A percentile compares a stretch with the other conserved stretches of the same genome.
These are phyloP conservation scores for Mayamaea pseudoterrestris DNA, from an alignment of 108 stramenopile genomes.

Conservation along the genomic window DNA sequence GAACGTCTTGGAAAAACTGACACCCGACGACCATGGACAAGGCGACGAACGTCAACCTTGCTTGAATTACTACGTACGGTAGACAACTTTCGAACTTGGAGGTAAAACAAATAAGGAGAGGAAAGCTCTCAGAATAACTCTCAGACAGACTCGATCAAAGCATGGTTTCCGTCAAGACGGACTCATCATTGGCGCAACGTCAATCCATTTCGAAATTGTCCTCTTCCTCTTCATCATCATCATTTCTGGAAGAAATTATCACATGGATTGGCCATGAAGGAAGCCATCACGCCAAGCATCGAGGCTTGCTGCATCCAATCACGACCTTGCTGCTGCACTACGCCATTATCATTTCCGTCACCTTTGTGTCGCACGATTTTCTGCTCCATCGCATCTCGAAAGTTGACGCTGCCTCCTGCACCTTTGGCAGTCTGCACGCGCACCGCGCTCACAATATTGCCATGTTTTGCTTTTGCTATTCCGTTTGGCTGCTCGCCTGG, in stretches of 20 bases:
- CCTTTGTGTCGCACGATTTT: slow-evolving; percentile 31
- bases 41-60: too few species aligned
- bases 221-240: neutral
- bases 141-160: too few species aligned
- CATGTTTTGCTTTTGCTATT: slow-evolving; percentile 23
- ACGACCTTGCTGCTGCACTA: slow-evolving; percentile 46
- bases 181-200: too few species aligned
- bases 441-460: slow-evolving; percentile 1
- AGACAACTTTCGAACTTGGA: too few species aligned
- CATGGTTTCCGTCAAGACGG: too few species aligned
- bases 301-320: slow-evolving; percentile 33
- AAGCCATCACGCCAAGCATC: slow-evolving; percentile 32
- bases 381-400: slow-evolving; percentile 4
- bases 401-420: neutral
- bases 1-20: too few species aligned
- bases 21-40: too few species aligned
- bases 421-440: neutral
- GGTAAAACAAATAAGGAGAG: too few species aligned
- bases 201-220: neutral
- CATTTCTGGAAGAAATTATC: neutral
- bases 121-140: too few species aligned
- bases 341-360: slow-evolving; percentile 16
- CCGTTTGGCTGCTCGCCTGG: slow-evolving; percentile 18
- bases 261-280: slow-evolving; percentile 38
- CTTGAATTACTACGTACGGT: too few species aligned